Base-by-base conservation (phyloP, 768 basidiomycete genomes). In the Boletus tomentosulus region DNA sequence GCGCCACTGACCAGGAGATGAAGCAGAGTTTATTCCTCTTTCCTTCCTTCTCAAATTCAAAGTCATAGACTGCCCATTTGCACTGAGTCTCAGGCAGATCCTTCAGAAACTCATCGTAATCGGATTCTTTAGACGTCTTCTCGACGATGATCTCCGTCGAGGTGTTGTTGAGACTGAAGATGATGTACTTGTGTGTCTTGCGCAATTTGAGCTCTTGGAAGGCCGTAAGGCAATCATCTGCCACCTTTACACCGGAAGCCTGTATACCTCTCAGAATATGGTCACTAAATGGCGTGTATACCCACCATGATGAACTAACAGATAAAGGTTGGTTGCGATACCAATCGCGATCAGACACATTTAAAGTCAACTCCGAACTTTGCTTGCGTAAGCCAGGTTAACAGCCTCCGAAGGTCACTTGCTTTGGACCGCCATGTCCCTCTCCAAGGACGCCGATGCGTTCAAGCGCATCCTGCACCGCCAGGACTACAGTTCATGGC, bases 41-140 rank as follows among this genome's bases (percentile, higher is more conserved):
- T 45, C 77, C 88, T 12, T 78, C 87, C 55, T 79, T 84, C 76
- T 87, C 80, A 64, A 78, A 98, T 66, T 89, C 86, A 52, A 95
- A 86, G 69, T 98, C 94, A 68, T 92, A 96, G 31, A 98, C 81
- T 15, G 88, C 95, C 84, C 85, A 99, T 73, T 87, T 76, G 67
- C 88, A 90, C 62, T 88, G 80, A 9, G 58, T 55, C 66, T 82
- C 80, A 0, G 95, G 93, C 50, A 98, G 77, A 60, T 87, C 80
- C 0, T 9, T 62, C 49, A 92, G 25, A 70, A 99, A 98, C 0
- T 78, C 73, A 0, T 93, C 86, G 71, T 91, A 98, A 22, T 80
- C 66, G 0, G 39, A 4, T 1, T 67, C 66, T 2, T 60, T 50
- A 13, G 84, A 85, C 6, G 68, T 76, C 75, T 90, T 89, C 58